phyloP scores from a whole-genome alignment of 139 green algal species.

The Volvox africanus region DNA sequence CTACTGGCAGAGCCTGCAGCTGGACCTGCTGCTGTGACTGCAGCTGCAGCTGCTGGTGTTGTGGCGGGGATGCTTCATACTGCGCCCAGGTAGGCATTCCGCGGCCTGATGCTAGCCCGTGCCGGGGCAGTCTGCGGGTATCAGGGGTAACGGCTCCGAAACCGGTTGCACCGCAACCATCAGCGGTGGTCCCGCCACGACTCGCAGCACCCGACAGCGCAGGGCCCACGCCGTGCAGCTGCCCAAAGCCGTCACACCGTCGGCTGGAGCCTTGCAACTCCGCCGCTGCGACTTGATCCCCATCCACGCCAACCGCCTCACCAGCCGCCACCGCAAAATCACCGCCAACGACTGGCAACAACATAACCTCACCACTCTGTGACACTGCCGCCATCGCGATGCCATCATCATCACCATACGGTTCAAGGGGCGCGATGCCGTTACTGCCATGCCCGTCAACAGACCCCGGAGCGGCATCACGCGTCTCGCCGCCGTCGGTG shows the following conservation, averaged over 20 bases:
- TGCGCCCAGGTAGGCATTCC: not conserved
- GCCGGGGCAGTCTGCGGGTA: not conserved
- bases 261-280: not conserved
- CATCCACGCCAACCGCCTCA: not conserved
- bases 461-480: not conserved
- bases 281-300: no score
- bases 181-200: not conserved
- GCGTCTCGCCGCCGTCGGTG: not conserved
- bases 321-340: not conserved
- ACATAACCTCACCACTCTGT: slow-evolving; percentile 4
- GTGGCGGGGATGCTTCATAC: not conserved
- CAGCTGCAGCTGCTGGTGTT: slow-evolving; percentile 4
- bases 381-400: not conserved
- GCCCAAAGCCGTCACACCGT: not conserved
- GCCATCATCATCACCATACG: not conserved
- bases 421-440: not conserved
- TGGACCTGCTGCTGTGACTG: not conserved
- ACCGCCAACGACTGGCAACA: not conserved
- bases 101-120: not conserved
- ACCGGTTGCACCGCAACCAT: not conserved
- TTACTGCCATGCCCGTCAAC: slow-evolving; percentile 33
- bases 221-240: not conserved
- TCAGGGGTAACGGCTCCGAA: not conserved
- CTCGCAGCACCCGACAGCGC: not conserved
- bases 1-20: not conserved